phyloP scores from a whole-genome alignment of 176 grass and related monocot genomes.

The Thalia dealbata region DNA sequence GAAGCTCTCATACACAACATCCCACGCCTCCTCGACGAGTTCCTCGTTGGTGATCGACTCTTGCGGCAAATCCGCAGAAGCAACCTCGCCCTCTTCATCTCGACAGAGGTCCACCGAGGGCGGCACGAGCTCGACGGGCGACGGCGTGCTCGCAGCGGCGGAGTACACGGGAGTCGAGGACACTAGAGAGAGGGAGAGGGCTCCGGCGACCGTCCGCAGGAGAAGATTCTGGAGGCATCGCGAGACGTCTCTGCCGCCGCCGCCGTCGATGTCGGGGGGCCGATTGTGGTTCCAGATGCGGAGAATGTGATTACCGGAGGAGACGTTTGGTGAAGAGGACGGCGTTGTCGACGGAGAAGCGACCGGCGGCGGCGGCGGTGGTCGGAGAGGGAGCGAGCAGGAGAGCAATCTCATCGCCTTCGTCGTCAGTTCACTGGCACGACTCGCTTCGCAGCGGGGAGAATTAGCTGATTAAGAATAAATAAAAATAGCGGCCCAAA shows the following conservation, averaged over 20 bases:
- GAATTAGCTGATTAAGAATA: too few relatives aligned
- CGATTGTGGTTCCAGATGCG: background rate
- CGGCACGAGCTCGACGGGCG: slow-evolving; percentile 19
- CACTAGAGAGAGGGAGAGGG: slow-evolving; percentile 48
- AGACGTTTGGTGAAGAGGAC: background rate
- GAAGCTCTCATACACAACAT: slow-evolving; percentile 80
- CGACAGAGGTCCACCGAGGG: background rate
- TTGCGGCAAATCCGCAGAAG: slow-evolving; percentile 14
- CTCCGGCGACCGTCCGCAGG: slow-evolving; percentile 41
- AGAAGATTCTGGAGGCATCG: slow-evolving; percentile 29
- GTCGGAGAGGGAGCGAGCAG: slow-evolving; percentile 1
- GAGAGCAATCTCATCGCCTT: background rate
- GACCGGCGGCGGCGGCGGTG: background rate
- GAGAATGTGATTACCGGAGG: background rate
- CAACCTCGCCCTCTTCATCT: background rate
- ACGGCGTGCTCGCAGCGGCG: background rate
- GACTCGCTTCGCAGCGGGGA: too few relatives aligned
- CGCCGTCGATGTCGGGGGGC: background rate
- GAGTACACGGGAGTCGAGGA: slow-evolving; percentile 23
- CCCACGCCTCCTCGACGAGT: slow-evolving; percentile 93
- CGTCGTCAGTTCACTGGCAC: background rate
- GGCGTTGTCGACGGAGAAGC: background rate
- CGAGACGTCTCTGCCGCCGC: slow-evolving; percentile 10
- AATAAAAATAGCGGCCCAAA: too few relatives aligned
- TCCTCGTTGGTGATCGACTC: slow-evolving; percentile 54